Base-by-base conservation (phyloP, 345 rosid species). In the Odontarrhena argentea region DNA sequence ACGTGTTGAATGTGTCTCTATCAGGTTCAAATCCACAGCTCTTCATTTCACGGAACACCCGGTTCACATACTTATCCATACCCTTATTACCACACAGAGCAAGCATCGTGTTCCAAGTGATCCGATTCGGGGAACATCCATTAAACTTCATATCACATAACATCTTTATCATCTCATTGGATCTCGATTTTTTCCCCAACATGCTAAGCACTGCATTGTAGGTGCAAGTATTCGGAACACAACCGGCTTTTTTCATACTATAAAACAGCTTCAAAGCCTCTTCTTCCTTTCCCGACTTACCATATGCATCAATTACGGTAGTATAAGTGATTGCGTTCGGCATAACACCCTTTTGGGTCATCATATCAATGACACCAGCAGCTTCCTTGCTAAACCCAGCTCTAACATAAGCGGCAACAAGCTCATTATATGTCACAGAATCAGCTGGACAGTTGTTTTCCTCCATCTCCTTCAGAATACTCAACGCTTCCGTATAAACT, bases 91-190 rank as follows among this genome's bases (percentile, higher is more conserved):
- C 89, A 70, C 93, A 92, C 78, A 85, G 63, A 45, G 88, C 81
- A 72, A 92, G 91, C 91, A 89, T 81, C 6, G 96, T 87, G 74
- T 92, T 92, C 98, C 98, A 92, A 2, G 98, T 92, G 24, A 86
- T 59, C n/a, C 89, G 85, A 30, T 89, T 83, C 36, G 98, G 98
- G 15, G 83, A 69, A 78, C 96, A 92, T 54, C 93, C 96, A 77
- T 63, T 82, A 22, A 76, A 71, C 79, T 87, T 89, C 96, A 92
- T 92, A 64, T 92, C 96, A 24, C 68, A 43, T 2, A 92, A 79
- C 53, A 92, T 69, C 82, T 78, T 79, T 67, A 87, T 73, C 98
- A 92, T 92, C 48, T 86, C 93, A 69, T 75, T 85, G 1, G 77
- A 80, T 40, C 79, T 80, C 25, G 85, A 78, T 63, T 80, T 92